These are phyloP conservation scores for Tubosaeta sp. DNA, from an alignment of 768 basidiomycete species.

Conservation along the genomic window DNA sequence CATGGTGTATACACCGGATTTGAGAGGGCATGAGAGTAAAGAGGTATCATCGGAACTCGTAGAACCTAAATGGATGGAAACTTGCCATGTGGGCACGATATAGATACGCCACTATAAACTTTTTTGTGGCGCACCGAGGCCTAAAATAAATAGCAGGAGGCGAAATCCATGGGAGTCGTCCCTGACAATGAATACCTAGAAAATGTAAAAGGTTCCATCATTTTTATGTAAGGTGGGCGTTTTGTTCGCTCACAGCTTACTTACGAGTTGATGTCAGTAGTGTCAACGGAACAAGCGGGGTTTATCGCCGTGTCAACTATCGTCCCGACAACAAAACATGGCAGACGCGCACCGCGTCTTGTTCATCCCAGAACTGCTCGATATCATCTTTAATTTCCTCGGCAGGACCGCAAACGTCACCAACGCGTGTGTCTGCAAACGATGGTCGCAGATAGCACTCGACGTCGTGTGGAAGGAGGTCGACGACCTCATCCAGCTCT, in stretches of 20 bases:
- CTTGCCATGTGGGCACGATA: background rate
- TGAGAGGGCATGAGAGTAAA: background rate
- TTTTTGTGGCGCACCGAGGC: background rate
- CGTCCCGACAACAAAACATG: background rate
- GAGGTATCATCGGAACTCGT: background rate
- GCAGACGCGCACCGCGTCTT: constrained; percentile 33
- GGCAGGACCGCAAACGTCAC: constrained; percentile 37
- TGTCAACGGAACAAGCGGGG: too few relatives aligned
- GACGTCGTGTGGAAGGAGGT: constrained; percentile 58
- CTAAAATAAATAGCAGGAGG: background rate
- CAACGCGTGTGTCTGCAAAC: constrained; percentile 53
- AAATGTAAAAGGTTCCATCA: background rate
- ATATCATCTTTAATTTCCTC: constrained; percentile 50
- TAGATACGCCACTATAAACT: background rate
- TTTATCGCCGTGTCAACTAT: too few relatives aligned
- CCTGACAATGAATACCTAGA: background rate
- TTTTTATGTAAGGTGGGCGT: too few relatives aligned
- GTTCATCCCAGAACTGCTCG: constrained; percentile 55
- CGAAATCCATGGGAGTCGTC: background rate
- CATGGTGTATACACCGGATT: background rate
- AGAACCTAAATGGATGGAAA: background rate
- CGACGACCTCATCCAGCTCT: constrained; percentile 40
- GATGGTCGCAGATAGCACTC: constrained; percentile 55
- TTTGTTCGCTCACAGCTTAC: background rate
- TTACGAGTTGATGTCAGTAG: background rate